Percentiles rank a stretch among this genome's conserved stretches.
phyloP scores from a whole-genome alignment of 768 basidiomycete genomes.

The Hydnomerulius pinastri region DNA sequence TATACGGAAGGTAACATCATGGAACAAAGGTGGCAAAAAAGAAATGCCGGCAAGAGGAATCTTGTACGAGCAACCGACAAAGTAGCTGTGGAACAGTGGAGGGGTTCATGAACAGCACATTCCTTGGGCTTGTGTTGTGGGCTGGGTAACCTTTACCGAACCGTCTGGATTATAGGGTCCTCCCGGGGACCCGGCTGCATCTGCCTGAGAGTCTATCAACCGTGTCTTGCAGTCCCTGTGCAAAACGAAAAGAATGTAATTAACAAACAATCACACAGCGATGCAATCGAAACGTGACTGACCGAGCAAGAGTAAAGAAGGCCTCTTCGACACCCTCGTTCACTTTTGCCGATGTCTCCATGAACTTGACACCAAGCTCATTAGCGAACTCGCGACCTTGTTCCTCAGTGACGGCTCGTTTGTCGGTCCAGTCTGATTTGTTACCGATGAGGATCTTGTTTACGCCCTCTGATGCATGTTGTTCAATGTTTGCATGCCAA shows the following conservation, averaged over 20 bases:
- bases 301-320: conserved; percentile 97
- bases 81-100: conserved; percentile 1
- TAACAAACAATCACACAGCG: not conserved
- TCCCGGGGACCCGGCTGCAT: conserved; percentile 44
- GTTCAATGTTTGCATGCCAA: conserved; percentile 98
- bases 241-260: conserved; percentile 1
- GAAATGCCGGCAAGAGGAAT: not conserved
- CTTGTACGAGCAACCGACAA: conserved; percentile 4
- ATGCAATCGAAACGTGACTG: conserved; percentile 35
- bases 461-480: conserved; percentile 97
- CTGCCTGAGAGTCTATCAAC: conserved; percentile 90
- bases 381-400: conserved; percentile 91
- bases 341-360: conserved; percentile 97
- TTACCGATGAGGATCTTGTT: conserved; percentile 99
- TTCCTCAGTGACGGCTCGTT: conserved; percentile 87
- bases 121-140: conserved; percentile 42
- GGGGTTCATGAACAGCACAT: conserved; percentile 54
- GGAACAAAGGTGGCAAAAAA: not conserved
- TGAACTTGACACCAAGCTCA: conserved; percentile 93
- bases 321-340: conserved; percentile 99
- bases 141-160: conserved; percentile 68
- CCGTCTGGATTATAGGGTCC: conserved; percentile 48
- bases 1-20: conserved; percentile 14
- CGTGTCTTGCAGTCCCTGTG: conserved; percentile 95
- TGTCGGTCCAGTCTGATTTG: conserved; percentile 98